Conservation (phyloP, 495 filamentous ascomycete species). For the Lepidopterella palustris region DNA sequence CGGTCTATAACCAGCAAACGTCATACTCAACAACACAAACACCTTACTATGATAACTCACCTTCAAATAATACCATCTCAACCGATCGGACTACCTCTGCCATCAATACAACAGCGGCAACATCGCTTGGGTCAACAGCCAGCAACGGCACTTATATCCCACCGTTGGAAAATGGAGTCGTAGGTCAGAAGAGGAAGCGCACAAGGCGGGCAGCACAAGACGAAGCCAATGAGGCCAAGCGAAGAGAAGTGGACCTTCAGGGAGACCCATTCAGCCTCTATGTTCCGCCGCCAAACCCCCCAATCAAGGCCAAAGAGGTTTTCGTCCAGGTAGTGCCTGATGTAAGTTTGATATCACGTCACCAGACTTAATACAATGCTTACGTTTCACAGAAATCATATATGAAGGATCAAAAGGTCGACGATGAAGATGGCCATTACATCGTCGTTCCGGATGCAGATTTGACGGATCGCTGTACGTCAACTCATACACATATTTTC, state of each 20-base stretch:
- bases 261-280: constrained; percentile 70
- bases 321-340: constrained; percentile 73
- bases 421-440: constrained; percentile 96
- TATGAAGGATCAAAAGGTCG: constrained; percentile 56
- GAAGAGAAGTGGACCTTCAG: constrained; percentile 57
- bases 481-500: background rate
- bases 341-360: constrained; percentile 51
- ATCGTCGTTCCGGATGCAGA: constrained; percentile 77
- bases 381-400: constrained; percentile 37
- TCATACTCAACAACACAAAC: constrained; percentile 66
- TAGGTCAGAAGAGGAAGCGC: constrained; percentile 82
- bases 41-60: constrained; percentile 59
- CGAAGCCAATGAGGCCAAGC: constrained; percentile 58
- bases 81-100: constrained; percentile 82
- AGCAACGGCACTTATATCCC: constrained; percentile 46
- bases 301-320: constrained; percentile 88
- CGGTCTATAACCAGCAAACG: constrained; percentile 54
- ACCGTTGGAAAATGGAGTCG: constrained; percentile 46
- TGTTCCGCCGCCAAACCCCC: constrained; percentile 75
- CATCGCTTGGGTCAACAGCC: constrained; percentile 69
- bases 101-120: constrained; percentile 75
- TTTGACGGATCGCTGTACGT: constrained; percentile 85
- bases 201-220: constrained; percentile 70
- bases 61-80: constrained; percentile 59
- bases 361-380: background rate